A percentile compares a stretch with the other conserved stretches of the same genome.
Conservation (phyloP, 2,329 filamentous ascomycete species). For the Phaeosphaeriaceae sp. region DNA sequence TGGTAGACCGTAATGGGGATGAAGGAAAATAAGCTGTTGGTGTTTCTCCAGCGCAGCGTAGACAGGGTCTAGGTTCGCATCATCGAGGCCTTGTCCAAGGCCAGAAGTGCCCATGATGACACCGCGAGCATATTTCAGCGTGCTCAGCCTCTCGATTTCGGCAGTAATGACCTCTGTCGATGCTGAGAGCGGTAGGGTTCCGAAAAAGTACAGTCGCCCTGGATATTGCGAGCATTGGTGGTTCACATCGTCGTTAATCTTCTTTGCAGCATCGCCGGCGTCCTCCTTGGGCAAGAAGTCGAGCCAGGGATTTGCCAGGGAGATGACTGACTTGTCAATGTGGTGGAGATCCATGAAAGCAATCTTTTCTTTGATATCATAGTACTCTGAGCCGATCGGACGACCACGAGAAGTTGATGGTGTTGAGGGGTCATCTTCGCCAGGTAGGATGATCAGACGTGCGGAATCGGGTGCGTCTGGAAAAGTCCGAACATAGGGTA, state of each 20-base stretch:
- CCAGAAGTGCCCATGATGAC: conserved; percentile 88
- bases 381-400: conserved; percentile 84
- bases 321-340: conserved; percentile 85
- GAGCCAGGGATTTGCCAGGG: conserved; percentile 91
- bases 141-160: conserved; percentile 69
- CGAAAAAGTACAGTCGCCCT: conserved; percentile 82
- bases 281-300: conserved; percentile 75
- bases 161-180: conserved; percentile 65
- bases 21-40: conserved; percentile 76
- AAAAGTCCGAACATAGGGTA: conserved; percentile 76
- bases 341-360: conserved; percentile 85
- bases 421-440: conserved; percentile 61
- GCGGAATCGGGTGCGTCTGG: conserved; percentile 59
- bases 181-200: conserved; percentile 78
- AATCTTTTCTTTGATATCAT: conserved; percentile 79
- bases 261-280: conserved; percentile 68
- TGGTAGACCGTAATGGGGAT: conserved; percentile 91
- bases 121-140: conserved; percentile 75
- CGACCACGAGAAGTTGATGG: conserved; percentile 69
- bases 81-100: conserved; percentile 80
- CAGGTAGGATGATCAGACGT: conserved; percentile 71
- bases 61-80: conserved; percentile 73
- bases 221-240: conserved; percentile 70
- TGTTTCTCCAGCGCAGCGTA: conserved; percentile 72
- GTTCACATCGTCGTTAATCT: conserved; percentile 81